phyloP scores from a whole-genome alignment of 768 basidiomycete genomes.

The Dacryopinax spathularia region DNA sequence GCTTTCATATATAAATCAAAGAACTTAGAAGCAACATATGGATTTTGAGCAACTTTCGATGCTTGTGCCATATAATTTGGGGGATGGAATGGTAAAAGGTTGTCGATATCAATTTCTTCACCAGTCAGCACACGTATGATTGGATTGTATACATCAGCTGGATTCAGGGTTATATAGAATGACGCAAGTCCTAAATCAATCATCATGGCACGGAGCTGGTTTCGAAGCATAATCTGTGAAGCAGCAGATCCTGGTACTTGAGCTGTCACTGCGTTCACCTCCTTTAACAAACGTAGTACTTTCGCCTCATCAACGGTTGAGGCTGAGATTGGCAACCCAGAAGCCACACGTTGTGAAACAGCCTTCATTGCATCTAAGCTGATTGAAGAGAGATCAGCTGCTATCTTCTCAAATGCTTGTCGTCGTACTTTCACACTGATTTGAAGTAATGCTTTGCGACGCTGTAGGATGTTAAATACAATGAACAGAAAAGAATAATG shows the following conservation, averaged over 20 bases:
- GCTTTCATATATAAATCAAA: conserved; percentile 31
- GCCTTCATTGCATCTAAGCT: conserved; percentile 17
- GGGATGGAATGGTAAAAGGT: conserved; percentile 18
- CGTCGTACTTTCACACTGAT: conserved; percentile 23
- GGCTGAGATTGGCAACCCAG: conserved; percentile 14
- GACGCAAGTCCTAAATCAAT: conserved; percentile 25
- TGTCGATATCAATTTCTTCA: conserved; percentile 26
- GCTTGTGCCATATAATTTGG: conserved; percentile 24
- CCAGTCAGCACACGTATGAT: conserved; percentile 30
- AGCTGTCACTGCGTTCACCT: conserved; percentile 15
- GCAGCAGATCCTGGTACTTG: conserved; percentile 22
- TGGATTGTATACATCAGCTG: conserved; percentile 31
- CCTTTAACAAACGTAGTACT: conserved; percentile 19
- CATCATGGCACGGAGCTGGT: conserved; percentile 29
- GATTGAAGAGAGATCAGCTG: conserved; percentile 17
- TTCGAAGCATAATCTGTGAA: conserved; percentile 19
- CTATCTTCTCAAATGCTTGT: conserved; percentile 19
- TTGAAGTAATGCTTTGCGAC: conserved; percentile 21
- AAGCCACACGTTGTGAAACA: conserved; percentile 16
- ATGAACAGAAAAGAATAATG: conserved; percentile 32
- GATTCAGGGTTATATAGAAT: conserved; percentile 36
- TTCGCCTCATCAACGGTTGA: conserved; percentile 20
- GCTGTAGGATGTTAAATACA: conserved; percentile 32
- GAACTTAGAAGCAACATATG: conserved; percentile 28
- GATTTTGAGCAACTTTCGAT: conserved; percentile 28